Evolutionary conservation across 1,139 yeast genomes (phyloP).

Genomic region (Pichia inconspicua): DNA sequence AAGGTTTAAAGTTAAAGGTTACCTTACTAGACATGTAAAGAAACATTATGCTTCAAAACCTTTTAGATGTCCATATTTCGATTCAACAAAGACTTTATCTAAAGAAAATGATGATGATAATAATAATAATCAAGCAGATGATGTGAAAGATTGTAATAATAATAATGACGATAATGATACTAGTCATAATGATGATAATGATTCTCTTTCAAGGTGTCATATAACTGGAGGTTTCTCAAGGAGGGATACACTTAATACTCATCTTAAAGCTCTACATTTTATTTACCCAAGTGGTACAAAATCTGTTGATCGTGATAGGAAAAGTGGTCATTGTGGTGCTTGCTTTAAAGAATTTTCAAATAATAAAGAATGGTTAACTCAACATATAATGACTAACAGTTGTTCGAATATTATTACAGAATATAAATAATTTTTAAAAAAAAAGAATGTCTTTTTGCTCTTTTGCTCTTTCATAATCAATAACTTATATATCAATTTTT

Average conservation of each 20-base stretch:
- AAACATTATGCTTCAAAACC: constrained; percentile 46
- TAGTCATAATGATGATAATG: background rate
- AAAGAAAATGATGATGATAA: constrained; percentile 6
- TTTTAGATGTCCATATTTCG: constrained; percentile 43
- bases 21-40: constrained; percentile 48
- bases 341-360: constrained; percentile 44
- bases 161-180: background rate
- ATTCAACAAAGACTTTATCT: constrained; percentile 25
- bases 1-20: constrained; percentile 47
- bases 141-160: constrained; percentile 10
- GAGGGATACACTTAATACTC: constrained; percentile 52
- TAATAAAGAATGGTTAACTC: constrained; percentile 43
- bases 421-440: constrained; percentile 15
- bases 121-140: constrained; percentile 18
- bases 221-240: constrained; percentile 54
- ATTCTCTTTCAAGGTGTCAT: constrained; percentile 35
- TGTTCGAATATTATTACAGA: constrained; percentile 37
- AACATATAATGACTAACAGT: constrained; percentile 40
- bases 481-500: background rate
- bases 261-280: constrained; percentile 50
- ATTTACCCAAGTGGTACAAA: constrained; percentile 51
- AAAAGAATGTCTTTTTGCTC: background rate
- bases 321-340: constrained; percentile 50
- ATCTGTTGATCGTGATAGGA: constrained; percentile 35
- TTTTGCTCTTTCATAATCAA: background rate